phyloP scores from a whole-genome alignment of 345 rosid genomes.

The Eucalyptus dawsonii region DNA sequence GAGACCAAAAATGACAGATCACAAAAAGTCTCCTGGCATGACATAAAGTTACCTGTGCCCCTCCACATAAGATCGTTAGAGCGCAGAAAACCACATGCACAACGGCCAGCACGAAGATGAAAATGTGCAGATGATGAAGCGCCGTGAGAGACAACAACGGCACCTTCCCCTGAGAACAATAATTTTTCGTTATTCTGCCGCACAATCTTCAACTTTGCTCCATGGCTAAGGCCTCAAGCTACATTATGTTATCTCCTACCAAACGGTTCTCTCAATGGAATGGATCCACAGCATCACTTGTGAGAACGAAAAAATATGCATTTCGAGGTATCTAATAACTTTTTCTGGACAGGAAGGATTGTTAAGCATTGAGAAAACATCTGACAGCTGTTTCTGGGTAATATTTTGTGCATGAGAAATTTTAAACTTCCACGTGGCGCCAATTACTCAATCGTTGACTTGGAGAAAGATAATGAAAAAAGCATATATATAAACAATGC shows the following conservation, averaged over 20 bases:
- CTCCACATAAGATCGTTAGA: conserved; percentile 71
- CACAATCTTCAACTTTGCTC: neutral
- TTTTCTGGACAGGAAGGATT: neutral
- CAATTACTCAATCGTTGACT: neutral
- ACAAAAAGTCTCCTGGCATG: neutral
- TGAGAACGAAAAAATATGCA: neutral
- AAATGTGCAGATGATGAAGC: conserved; percentile 74
- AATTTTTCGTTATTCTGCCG: neutral
- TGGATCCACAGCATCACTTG: neutral
- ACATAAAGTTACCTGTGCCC: conserved; percentile 36
- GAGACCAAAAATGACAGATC: neutral
- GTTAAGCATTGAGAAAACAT: neutral
- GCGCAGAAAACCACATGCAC: conserved; percentile 64
- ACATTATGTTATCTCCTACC: neutral
- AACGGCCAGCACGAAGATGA: conserved; percentile 74
- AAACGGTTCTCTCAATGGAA: neutral
- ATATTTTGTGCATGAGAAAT: neutral
- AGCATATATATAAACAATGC: neutral
- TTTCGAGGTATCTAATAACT: neutral
- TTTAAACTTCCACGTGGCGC: neutral
- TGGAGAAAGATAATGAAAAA: neutral
- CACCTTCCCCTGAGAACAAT: conserved; percentile 42
- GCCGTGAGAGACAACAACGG: conserved; percentile 57
- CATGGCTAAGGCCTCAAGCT: neutral
- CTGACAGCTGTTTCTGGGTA: neutral